These are phyloP conservation scores for Colletotrichum gloeosporioides DNA, from an alignment of 2,329 filamentous ascomycete species.

Conservation along the genomic window DNA sequence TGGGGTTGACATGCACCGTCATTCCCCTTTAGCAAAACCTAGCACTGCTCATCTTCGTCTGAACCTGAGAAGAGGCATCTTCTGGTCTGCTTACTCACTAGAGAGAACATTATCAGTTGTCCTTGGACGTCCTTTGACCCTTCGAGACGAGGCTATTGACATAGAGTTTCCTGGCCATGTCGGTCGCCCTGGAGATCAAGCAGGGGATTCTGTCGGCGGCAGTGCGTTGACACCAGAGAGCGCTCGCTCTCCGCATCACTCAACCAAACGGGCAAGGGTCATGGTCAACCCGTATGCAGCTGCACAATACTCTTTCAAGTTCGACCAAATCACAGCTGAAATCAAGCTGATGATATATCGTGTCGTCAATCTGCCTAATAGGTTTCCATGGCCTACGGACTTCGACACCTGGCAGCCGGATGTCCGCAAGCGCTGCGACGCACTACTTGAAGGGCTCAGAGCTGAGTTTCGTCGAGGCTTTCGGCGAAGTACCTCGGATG, in stretches of 20 bases:
- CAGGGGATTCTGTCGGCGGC: background rate
- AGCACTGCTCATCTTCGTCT: slow-evolving; percentile 45
- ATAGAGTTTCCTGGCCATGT: slow-evolving; percentile 27
- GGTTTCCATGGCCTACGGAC: slow-evolving; percentile 29
- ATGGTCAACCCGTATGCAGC: background rate
- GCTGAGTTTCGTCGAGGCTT: background rate
- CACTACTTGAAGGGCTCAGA: background rate
- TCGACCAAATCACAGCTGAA: background rate
- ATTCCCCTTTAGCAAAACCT: background rate
- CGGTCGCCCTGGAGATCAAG: background rate
- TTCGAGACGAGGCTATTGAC: slow-evolving; percentile 60
- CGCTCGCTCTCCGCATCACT: background rate
- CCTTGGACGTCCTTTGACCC: slow-evolving; percentile 59
- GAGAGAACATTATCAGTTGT: slow-evolving; percentile 58
- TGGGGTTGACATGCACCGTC: background rate
- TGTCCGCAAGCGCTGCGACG: slow-evolving; percentile 23
- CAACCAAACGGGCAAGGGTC: background rate
- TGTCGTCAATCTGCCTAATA: slow-evolving; percentile 27
- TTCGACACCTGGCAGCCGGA: slow-evolving; percentile 24
- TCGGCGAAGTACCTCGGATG: slow-evolving; percentile 10
- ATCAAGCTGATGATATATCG: background rate
- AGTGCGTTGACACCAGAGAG: background rate
- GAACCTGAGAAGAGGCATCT: slow-evolving; percentile 57
- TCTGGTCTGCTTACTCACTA: slow-evolving; percentile 58
- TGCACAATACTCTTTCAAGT: background rate